Base-by-base conservation (phyloP, 495 filamentous ascomycete genomes). In the Hypoxylon rickii region DNA sequence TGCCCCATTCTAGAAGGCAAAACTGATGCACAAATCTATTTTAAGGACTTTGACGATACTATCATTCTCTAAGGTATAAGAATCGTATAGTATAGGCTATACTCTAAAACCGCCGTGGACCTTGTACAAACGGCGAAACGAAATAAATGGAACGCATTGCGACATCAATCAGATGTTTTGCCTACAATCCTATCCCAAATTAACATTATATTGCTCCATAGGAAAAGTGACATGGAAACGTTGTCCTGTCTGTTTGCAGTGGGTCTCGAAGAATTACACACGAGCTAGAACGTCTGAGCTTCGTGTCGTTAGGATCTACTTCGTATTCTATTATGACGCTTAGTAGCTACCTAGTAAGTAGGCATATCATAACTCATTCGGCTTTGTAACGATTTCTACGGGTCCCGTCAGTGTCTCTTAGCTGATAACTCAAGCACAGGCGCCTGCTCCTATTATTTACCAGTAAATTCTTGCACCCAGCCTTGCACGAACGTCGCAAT, bases 381-480 rank as follows among this genome's bases (percentile, higher is more conserved):
- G 34, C 43, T 48, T 21, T 37, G 52, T 56, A 45, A 33, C 43
- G 37, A 17, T 47, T 56, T 44, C 58, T 62, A 51, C 51, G 44
- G 46, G 37, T 62, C 42, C 58, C 52, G 58, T 62, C 58, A 62
- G 58, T 41, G 48, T 52, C 47, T 44, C 31, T 3, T 48, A 18
- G 52, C 44, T 16, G 26, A 53, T 42, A 31, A 18, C 43, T 58
- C 44, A 51, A 54, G 40, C 36, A 49, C 60, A 44, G 44, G 44
- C 43, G 32, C 29, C 44, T 54, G 44, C 39, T 53, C 48, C 60
- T 64, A 59, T 29, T 17, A 51, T 64, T 64, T 64, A 64, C 55
- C 60, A 22, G 34, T 45, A 36, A 69, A 86, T 64, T 86, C 81
- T 57, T 75, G 57, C 75, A 90, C 60, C 88, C 88, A 91, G 40